A percentile compares a stretch with the other conserved stretches of the same genome.
These are phyloP conservation scores for Pyrenopolyporus hunteri DNA, from an alignment of 495 filamentous ascomycete species.

Conservation along the genomic window DNA sequence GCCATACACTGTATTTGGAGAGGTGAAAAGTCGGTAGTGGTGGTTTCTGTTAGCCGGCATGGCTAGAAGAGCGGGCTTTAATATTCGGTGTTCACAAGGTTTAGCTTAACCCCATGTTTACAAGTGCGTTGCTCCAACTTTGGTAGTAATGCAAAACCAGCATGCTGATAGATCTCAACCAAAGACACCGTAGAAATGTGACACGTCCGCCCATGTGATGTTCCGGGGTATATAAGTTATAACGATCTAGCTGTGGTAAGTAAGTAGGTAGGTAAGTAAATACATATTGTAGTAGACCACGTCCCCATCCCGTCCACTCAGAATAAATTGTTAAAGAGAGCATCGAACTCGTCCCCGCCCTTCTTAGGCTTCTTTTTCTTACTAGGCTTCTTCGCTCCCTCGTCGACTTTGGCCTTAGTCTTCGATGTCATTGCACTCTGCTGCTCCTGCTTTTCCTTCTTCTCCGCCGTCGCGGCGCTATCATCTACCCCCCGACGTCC, in stretches of 20 bases:
- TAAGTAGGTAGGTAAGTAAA: not conserved
- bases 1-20: constrained; percentile 32
- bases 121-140: constrained; percentile 13
- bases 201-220: no score
- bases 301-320: constrained; percentile 1
- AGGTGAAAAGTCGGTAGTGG: constrained; percentile 15
- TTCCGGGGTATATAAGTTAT: no score
- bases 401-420: not conserved
- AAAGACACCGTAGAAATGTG: no score
- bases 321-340: constrained; percentile 43
- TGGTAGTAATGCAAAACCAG: constrained; percentile 9
- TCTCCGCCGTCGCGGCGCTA: not conserved
- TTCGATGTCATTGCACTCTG: not conserved
- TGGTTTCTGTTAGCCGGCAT: constrained; percentile 24
- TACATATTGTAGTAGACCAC: not conserved
- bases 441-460: not conserved
- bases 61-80: constrained; percentile 5
- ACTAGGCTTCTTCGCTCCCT: constrained; percentile 1
- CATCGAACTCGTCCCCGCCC: constrained; percentile 45
- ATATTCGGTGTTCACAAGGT: constrained; percentile 4
- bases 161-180: not conserved
- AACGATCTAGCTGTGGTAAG: no score
- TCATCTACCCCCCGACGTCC: not conserved
- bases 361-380: constrained; percentile 40
- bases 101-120: constrained; percentile 6